Conservation (phyloP, 441 rosid genomes). For the Gossypium davidsonii region DNA sequence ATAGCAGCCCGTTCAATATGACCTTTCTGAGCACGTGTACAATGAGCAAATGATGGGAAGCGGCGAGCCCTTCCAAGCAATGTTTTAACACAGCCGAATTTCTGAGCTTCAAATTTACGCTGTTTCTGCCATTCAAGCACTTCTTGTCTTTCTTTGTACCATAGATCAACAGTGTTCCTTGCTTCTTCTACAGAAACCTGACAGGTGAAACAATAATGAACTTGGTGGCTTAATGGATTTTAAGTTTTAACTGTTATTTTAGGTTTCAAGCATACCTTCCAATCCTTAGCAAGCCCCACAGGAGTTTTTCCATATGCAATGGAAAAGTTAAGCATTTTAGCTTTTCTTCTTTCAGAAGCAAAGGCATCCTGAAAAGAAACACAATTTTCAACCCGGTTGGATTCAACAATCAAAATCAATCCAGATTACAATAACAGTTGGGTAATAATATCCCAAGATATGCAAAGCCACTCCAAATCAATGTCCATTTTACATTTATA, state of each 20-base stretch:
- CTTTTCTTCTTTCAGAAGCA: constrained; percentile 92
- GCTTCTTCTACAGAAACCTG: constrained; percentile 92
- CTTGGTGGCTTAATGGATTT: constrained; percentile 17
- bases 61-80: constrained; percentile 82
- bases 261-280: constrained; percentile 65
- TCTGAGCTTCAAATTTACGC: constrained; percentile 64
- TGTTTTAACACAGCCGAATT: constrained; percentile 54
- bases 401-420: constrained; percentile 14
- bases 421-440: background rate
- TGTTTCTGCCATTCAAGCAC: constrained; percentile 80
- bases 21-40: constrained; percentile 44
- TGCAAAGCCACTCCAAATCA: background rate
- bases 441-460: background rate
- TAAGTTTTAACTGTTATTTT: constrained; percentile 6
- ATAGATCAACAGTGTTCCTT: constrained; percentile 69
- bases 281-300: constrained; percentile 81
- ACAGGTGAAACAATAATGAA: constrained; percentile 3
- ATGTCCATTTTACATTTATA: constrained; percentile 1
- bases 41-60: constrained; percentile 44
- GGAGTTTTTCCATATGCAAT: constrained; percentile 97
- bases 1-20: constrained; percentile 93
- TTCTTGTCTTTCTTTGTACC: constrained; percentile 89
- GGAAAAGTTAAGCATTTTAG: constrained; percentile 97
- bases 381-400: constrained; percentile 12
- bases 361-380: constrained; percentile 66